A percentile compares a stretch with the other conserved stretches of the same genome.
phyloP scores from a whole-genome alignment of 495 filamentous ascomycete species.

The Delitschia confertaspora region DNA sequence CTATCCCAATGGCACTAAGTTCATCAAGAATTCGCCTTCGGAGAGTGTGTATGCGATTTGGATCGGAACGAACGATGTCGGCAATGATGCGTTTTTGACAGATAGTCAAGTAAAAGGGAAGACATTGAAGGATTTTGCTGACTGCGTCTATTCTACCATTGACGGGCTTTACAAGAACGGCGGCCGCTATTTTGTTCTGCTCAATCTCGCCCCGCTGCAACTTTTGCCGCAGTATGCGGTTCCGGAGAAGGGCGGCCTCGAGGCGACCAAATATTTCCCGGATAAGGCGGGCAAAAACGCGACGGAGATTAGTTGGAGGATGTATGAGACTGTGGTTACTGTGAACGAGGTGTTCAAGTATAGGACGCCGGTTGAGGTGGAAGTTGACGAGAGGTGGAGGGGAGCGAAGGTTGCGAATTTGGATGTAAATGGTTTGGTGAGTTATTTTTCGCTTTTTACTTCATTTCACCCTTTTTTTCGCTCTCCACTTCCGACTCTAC shows the following conservation, averaged over 20 bases:
- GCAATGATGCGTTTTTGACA: slow-evolving; percentile 51
- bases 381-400: slow-evolving; percentile 47
- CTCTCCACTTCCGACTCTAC: no score
- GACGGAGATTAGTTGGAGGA: slow-evolving; percentile 48
- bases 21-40: slow-evolving; percentile 42
- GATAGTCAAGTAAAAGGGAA: slow-evolving; percentile 50
- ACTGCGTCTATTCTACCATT: slow-evolving; percentile 54
- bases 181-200: slow-evolving; percentile 58
- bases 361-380: slow-evolving; percentile 47
- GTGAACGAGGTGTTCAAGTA: slow-evolving; percentile 57
- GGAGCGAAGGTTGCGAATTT: slow-evolving; percentile 54
- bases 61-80: slow-evolving; percentile 75
- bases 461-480: not conserved
- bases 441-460: slow-evolving; percentile 13
- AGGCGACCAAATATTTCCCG: slow-evolving; percentile 49
- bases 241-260: slow-evolving; percentile 42
- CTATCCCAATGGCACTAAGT: slow-evolving; percentile 38
- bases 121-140: slow-evolving; percentile 52
- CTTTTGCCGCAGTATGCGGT: slow-evolving; percentile 52
- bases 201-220: slow-evolving; percentile 57
- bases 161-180: slow-evolving; percentile 53
- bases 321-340: slow-evolving; percentile 51
- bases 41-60: slow-evolving; percentile 64
- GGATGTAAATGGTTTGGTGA: slow-evolving; percentile 52
- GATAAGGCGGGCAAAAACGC: slow-evolving; percentile 53